Conservation (phyloP, 768 basidiomycete species). For the Scleroderma bovista region DNA sequence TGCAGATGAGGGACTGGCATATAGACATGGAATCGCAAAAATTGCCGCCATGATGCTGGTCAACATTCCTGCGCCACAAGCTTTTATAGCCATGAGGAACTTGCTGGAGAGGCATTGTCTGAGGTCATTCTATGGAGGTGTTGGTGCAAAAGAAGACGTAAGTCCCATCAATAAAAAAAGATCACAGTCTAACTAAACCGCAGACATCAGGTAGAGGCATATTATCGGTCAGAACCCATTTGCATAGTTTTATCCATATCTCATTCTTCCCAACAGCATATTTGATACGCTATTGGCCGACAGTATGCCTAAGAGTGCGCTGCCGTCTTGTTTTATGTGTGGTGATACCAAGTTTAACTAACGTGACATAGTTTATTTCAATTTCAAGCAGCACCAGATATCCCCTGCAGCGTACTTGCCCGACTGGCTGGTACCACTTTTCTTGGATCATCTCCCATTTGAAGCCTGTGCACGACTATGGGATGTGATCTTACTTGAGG, state of each 20-base stretch:
- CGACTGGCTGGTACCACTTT: conserved; percentile 78
- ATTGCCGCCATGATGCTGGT: conserved; percentile 84
- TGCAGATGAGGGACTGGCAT: conserved; percentile 77
- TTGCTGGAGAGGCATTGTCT: conserved; percentile 80
- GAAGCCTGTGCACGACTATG: conserved; percentile 86
- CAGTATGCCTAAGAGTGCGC: conserved; percentile 84
- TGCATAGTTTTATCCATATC: neutral
- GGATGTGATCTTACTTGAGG: conserved; percentile 84
- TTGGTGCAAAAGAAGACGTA: conserved; percentile 71
- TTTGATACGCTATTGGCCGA: conserved; percentile 91
- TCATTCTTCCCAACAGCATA: conserved; percentile 46
- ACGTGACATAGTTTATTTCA: conserved; percentile 68
- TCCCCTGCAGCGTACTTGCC: conserved; percentile 80
- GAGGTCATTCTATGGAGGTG: conserved; percentile 78
- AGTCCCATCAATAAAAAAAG: conserved; percentile 27
- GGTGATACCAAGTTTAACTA: neutral
- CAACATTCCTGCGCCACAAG: conserved; percentile 71
- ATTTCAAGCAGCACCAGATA: conserved; percentile 91
- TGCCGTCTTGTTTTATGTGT: neutral
- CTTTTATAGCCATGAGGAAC: conserved; percentile 81
- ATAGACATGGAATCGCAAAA: conserved; percentile 61
- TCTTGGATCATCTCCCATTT: conserved; percentile 83
- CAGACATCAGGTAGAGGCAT: conserved; percentile 70
- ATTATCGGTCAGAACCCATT: conserved; percentile 60
- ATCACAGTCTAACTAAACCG: conserved; percentile 24